Percentiles rank a stretch among this genome's conserved stretches.
Evolutionary conservation across 495 filamentous ascomycete species (phyloP).

Genomic region (Penicillium turbatum): DNA sequence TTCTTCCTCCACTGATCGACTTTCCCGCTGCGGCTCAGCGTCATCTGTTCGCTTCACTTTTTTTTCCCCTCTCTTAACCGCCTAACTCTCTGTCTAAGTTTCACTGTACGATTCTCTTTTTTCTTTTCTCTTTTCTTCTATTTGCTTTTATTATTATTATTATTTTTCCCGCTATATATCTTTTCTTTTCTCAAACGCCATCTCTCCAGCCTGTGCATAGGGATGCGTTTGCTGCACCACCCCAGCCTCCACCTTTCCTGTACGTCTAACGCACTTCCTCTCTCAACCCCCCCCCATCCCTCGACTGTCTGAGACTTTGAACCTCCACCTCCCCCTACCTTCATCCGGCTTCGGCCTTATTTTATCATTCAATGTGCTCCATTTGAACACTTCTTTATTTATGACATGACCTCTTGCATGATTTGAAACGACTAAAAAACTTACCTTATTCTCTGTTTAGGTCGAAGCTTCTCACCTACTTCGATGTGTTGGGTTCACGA

Average conservation of each 20-base stretch:
- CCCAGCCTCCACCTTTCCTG: slow-evolving; percentile 27
- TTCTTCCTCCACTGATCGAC: slow-evolving; percentile 20
- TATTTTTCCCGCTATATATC: slow-evolving; percentile 19
- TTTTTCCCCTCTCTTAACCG: slow-evolving; percentile 8
- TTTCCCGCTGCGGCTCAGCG: slow-evolving; percentile 27
- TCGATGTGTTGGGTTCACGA: slow-evolving; percentile 45
- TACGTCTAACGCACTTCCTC: slow-evolving; percentile 17
- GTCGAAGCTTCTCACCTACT: slow-evolving; percentile 18
- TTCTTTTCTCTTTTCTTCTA: slow-evolving; percentile 5
- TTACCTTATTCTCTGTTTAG: slow-evolving; percentile 14
- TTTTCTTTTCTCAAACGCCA: slow-evolving; percentile 31
- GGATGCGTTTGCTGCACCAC: slow-evolving; percentile 34
- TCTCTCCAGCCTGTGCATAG: slow-evolving; percentile 18
- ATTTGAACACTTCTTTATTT: slow-evolving; percentile 2
- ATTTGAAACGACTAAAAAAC: slow-evolving; percentile 14
- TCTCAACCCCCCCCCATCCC: slow-evolving; percentile 10
- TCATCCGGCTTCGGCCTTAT: slow-evolving; percentile 7
- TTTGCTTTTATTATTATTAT: slow-evolving; percentile 16
- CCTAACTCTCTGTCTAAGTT: slow-evolving; percentile 5
- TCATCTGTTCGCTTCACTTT: slow-evolving; percentile 12
- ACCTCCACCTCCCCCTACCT: slow-evolving; percentile 15
- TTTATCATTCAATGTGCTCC: slow-evolving; percentile 13
- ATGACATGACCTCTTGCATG: slow-evolving; percentile 15
- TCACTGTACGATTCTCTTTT: slow-evolving; percentile 7
- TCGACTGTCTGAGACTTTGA: slow-evolving; percentile 18